These are phyloP conservation scores for Geranium incanum DNA, from an alignment of 441 rosid genomes.

Conservation along the genomic window DNA sequence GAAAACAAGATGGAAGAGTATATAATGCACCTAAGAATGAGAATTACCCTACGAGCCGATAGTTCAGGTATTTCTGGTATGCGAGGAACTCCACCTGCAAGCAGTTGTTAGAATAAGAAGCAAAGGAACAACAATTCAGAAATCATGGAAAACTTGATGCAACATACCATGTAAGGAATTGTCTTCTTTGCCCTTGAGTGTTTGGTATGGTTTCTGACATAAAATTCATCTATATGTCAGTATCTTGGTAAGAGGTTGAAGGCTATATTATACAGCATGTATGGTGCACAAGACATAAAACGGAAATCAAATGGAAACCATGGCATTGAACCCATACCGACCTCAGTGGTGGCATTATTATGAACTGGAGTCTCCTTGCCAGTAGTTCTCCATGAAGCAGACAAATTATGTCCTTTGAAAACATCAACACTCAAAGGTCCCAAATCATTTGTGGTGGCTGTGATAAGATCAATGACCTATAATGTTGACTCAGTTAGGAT, in stretches of 20 bases:
- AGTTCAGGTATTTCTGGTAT: constrained; percentile 54
- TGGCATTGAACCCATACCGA: constrained; percentile 26
- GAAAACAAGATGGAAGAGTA: constrained; percentile 7
- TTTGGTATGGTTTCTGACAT: constrained; percentile 34
- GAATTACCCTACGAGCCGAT: constrained; percentile 65
- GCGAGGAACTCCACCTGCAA: constrained; percentile 45
- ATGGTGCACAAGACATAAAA: constrained; percentile 4
- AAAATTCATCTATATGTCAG: constrained; percentile 8
- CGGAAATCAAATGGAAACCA: constrained; percentile 9
- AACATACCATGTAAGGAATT: constrained; percentile 30
- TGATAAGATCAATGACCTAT: constrained; percentile 67
- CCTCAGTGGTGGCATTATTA: constrained; percentile 40
- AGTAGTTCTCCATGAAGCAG: constrained; percentile 68
- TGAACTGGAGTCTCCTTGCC: constrained; percentile 34
- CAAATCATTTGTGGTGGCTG: constrained; percentile 68
- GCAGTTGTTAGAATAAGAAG: constrained; percentile 19
- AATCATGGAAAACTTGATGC: constrained; percentile 3
- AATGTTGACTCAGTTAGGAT: constrained; percentile 14
- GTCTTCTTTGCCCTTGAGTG: constrained; percentile 33
- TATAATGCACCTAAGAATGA: constrained; percentile 11
- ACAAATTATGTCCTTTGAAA: constrained; percentile 57
- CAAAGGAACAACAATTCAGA: constrained; percentile 13
- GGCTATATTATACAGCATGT: background rate
- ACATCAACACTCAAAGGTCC: constrained; percentile 79
- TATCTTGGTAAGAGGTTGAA: constrained; percentile 18